A percentile compares a stretch with the other conserved stretches of the same genome.
Evolutionary conservation across 306 rosid species (phyloP).

Genomic region (Glycyrrhiza uralensis): DNA sequence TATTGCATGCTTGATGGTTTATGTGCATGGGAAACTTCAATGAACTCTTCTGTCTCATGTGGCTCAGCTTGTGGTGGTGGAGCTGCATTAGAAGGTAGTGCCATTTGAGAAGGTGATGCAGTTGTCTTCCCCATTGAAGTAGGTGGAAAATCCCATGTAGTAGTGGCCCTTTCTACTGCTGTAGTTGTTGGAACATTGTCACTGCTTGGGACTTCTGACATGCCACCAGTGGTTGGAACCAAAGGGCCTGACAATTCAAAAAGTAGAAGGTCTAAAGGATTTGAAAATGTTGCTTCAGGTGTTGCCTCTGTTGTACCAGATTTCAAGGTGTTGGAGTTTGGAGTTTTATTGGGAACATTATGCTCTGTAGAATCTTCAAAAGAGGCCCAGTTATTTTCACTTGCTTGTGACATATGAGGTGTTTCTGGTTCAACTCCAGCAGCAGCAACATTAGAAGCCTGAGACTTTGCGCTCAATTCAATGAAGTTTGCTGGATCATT

Average conservation of each 20-base stretch:
- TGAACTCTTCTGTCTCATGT: neutral
- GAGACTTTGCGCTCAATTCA: constrained; percentile 37
- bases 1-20: constrained; percentile 30
- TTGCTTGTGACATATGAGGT: constrained; percentile 33
- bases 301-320: neutral
- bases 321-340: constrained; percentile 35
- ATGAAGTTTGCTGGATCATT: constrained; percentile 33
- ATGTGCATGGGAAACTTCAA: constrained; percentile 24
- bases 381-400: constrained; percentile 45
- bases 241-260: constrained; percentile 54
- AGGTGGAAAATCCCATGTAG: constrained; percentile 32
- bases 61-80: constrained; percentile 24
- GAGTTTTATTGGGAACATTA: constrained; percentile 19
- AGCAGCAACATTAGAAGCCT: constrained; percentile 28
- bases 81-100: constrained; percentile 33
- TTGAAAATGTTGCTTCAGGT: constrained; percentile 38
- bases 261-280: constrained; percentile 60
- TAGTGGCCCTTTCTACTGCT: constrained; percentile 19
- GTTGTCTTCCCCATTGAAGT: constrained; percentile 23
- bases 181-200: constrained; percentile 26
- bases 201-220: constrained; percentile 24
- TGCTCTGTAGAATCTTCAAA: constrained; percentile 27
- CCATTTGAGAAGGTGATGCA: constrained; percentile 23
- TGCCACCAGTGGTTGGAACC: constrained; percentile 12
- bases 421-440: constrained; percentile 21